Evolutionary conservation across 306 rosid genomes (phyloP).

Genomic region (Ceratonia siliqua): DNA sequence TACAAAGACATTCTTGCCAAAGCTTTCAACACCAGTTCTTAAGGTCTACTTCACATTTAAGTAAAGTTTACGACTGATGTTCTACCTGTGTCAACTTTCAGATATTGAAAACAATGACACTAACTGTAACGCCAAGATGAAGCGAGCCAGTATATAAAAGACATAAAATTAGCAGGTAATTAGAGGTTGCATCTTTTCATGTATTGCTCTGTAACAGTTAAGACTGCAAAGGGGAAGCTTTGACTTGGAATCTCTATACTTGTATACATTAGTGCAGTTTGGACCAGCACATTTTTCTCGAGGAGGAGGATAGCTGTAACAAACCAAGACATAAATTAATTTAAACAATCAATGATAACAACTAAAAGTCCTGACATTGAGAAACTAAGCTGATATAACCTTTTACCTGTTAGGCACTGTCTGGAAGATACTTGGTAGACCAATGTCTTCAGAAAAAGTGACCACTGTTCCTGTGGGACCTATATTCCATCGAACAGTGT

Average conservation of each 20-base stretch:
- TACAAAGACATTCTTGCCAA: neutral
- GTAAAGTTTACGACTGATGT: conserved; percentile 2
- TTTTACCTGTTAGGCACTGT: conserved; percentile 48
- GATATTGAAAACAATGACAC: neutral
- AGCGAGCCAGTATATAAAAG: neutral
- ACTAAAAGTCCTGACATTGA: neutral
- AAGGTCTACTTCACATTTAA: neutral
- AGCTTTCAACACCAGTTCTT: neutral
- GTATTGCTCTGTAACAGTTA: conserved; percentile 57
- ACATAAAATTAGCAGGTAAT: conserved; percentile 32
- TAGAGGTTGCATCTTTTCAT: conserved; percentile 34
- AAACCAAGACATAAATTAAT: conserved; percentile 11
- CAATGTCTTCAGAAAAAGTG: conserved; percentile 59
- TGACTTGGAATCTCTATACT: conserved; percentile 65
- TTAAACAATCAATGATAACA: neutral
- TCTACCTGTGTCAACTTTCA: neutral
- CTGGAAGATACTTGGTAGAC: conserved; percentile 56
- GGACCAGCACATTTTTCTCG: conserved; percentile 66
- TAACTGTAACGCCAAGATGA: neutral
- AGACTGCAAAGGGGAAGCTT: conserved; percentile 72
- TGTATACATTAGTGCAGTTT: conserved; percentile 55
- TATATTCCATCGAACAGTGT: conserved; percentile 51
- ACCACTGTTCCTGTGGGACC: conserved; percentile 54
- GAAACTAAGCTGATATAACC: neutral
- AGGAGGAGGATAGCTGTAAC: conserved; percentile 64